Evolutionary conservation across 345 rosid species (phyloP).

Genomic region (Geranium brycei): DNA sequence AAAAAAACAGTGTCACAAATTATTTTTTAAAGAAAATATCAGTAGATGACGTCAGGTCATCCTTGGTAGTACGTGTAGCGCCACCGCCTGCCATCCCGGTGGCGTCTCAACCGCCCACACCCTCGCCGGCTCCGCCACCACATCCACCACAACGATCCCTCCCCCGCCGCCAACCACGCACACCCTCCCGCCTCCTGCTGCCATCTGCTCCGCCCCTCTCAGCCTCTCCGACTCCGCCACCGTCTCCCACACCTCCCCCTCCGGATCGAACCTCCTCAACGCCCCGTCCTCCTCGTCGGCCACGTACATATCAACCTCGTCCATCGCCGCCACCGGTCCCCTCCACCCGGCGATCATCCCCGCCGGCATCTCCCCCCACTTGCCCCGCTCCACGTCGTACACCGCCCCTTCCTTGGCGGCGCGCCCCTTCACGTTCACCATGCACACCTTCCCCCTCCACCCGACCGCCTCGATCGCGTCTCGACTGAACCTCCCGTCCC

Average conservation of each 20-base stretch:
- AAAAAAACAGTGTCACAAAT: too few species aligned
- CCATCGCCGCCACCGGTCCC: slow-evolving; percentile 44
- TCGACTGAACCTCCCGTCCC: slow-evolving; percentile 29
- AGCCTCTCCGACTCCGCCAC: slow-evolving; percentile 16
- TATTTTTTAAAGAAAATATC: too few species aligned
- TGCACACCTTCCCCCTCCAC: slow-evolving; percentile 38
- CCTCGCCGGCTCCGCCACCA: slow-evolving; percentile 13
- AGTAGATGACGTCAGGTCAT: slow-evolving; percentile 9
- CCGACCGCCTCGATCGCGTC: slow-evolving; percentile 43
- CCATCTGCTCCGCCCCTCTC: slow-evolving; percentile 27
- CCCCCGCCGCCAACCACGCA: slow-evolving; percentile 19
- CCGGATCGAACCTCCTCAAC: slow-evolving; percentile 22
- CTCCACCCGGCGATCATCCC: slow-evolving; percentile 43
- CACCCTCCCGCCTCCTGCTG: slow-evolving; percentile 31
- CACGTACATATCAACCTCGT: slow-evolving; percentile 29
- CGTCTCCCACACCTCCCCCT: slow-evolving; percentile 24
- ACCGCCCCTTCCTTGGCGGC: slow-evolving; percentile 25
- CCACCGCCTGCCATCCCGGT: slow-evolving; percentile 15
- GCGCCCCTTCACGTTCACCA: slow-evolving; percentile 37
- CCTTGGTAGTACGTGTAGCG: slow-evolving; percentile 34
- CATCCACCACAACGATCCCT: slow-evolving; percentile 29
- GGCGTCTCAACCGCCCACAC: slow-evolving; percentile 24
- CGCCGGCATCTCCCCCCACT: slow-evolving; percentile 30
- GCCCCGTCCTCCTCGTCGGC: slow-evolving; percentile 30
- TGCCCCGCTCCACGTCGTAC: slow-evolving; percentile 20